Evolutionary conservation across 31 red algal genomes (phyloP).

Genomic region (Odonthalia washingtoniensis): DNA sequence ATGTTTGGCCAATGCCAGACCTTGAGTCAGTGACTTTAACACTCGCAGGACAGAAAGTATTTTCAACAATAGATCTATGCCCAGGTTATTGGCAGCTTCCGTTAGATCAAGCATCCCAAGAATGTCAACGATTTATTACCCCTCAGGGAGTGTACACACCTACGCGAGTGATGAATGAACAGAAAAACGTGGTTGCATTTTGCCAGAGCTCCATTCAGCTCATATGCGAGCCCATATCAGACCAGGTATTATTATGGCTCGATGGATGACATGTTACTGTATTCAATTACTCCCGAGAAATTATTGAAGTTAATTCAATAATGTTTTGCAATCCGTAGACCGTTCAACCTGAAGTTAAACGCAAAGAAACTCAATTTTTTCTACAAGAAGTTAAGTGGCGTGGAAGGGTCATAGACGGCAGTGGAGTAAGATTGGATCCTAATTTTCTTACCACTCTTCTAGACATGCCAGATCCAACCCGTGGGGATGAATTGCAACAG

Average conservation of each 20-base stretch:
- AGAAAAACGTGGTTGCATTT: slow-evolving; percentile 24
- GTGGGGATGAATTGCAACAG: slow-evolving; percentile 4
- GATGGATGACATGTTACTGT: slow-evolving; percentile 12
- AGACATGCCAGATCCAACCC: neutral
- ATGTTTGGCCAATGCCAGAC: neutral
- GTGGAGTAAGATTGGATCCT: neutral
- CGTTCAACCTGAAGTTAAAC: neutral
- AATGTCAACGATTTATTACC: neutral
- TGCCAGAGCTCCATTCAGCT: slow-evolving; percentile 19
- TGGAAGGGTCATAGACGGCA: neutral
- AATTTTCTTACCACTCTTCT: neutral
- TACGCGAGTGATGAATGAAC: slow-evolving; percentile 6
- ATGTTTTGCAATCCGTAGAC: no score
- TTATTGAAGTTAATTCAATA: neutral
- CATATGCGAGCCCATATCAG: neutral
- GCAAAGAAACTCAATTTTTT: slow-evolving; percentile 2
- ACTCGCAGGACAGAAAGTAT: neutral
- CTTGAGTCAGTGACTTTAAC: neutral
- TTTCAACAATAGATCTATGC: neutral
- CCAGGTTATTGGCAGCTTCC: slow-evolving; percentile 13
- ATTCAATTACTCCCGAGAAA: neutral
- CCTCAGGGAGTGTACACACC: neutral
- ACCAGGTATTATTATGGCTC: neutral
- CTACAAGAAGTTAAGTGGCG: neutral
- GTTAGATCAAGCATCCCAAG: neutral